phyloP scores from a whole-genome alignment of 192 early-diverging fungal genomes.

The Diversispora eburnea region DNA sequence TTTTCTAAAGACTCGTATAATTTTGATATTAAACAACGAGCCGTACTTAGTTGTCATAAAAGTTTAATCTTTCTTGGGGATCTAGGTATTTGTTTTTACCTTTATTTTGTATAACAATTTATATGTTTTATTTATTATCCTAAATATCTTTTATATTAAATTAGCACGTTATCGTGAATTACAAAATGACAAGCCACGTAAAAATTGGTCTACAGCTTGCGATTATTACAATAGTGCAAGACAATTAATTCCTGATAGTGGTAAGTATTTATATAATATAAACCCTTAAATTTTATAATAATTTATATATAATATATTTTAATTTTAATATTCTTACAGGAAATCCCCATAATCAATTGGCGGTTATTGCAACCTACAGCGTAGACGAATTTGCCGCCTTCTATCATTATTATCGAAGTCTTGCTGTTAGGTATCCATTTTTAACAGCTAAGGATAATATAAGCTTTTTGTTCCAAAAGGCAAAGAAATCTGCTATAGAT shows the following conservation, averaged over 20 bases:
- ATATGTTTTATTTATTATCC: conserved; percentile 10
- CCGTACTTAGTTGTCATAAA: conserved; percentile 46
- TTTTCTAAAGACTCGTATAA: conserved; percentile 25
- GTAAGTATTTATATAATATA: conserved; percentile 16
- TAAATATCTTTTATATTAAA: neutral
- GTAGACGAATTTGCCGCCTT: conserved; percentile 46
- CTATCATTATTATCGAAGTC: conserved; percentile 48
- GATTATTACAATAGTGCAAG: conserved; percentile 65
- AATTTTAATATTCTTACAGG: conserved; percentile 29
- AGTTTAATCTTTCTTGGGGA: conserved; percentile 66
- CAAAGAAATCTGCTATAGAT: conserved; percentile 24
- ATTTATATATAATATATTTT: neutral
- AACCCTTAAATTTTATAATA: neutral
- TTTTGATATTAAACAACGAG: conserved; percentile 30
- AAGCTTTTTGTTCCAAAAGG: conserved; percentile 40
- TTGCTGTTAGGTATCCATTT: conserved; percentile 47
- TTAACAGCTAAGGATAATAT: conserved; percentile 48
- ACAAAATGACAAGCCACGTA: conserved; percentile 48
- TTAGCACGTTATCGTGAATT: conserved; percentile 62
- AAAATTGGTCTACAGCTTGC: conserved; percentile 54
- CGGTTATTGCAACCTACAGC: conserved; percentile 60
- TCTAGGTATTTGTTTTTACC: conserved; percentile 43
- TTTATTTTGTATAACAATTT: neutral
- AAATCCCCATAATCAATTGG: conserved; percentile 77
- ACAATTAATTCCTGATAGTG: conserved; percentile 53